These are phyloP conservation scores for Capsella bursapastoris DNA, from an alignment of 345 rosid species.

Conservation along the genomic window DNA sequence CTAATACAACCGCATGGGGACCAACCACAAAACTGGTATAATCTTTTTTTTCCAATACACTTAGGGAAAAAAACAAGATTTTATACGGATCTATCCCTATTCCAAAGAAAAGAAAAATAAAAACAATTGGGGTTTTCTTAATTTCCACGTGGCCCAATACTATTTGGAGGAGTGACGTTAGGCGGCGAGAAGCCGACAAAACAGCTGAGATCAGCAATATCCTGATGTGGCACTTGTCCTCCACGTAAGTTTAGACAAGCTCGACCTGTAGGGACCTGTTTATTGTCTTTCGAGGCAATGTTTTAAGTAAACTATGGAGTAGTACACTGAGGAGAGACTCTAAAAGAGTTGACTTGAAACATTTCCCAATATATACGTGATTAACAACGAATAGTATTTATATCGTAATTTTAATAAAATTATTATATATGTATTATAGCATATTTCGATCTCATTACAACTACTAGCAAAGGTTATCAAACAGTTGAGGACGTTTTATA, in stretches of 20 bases:
- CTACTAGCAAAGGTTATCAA: too few species aligned
- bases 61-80: constrained; percentile 21
- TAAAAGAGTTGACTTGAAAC: constrained; percentile 16
- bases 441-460: too few species aligned
- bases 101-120: constrained; percentile 38
- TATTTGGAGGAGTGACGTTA: constrained; percentile 38
- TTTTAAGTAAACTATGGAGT: not conserved
- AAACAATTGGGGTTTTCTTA: constrained; percentile 30
- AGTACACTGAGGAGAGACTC: constrained; percentile 1
- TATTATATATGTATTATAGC: too few species aligned
- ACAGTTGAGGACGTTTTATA: too few species aligned
- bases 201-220: constrained; percentile 24
- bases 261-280: constrained; percentile 12
- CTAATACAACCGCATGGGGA: constrained; percentile 28
- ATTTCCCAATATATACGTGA: not conserved
- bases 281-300: constrained; percentile 15
- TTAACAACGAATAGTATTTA: too few species aligned
- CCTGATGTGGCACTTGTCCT: constrained; percentile 21
- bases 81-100: constrained; percentile 35
- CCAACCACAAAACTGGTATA: constrained; percentile 23
- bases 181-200: constrained; percentile 42
- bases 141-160: constrained; percentile 36
- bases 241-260: constrained; percentile 24
- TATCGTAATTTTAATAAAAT: too few species aligned
- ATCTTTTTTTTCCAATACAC: not conserved